phyloP scores from a whole-genome alignment of 352 stramenopile genomes.

The Globisporangium yorkense region DNA sequence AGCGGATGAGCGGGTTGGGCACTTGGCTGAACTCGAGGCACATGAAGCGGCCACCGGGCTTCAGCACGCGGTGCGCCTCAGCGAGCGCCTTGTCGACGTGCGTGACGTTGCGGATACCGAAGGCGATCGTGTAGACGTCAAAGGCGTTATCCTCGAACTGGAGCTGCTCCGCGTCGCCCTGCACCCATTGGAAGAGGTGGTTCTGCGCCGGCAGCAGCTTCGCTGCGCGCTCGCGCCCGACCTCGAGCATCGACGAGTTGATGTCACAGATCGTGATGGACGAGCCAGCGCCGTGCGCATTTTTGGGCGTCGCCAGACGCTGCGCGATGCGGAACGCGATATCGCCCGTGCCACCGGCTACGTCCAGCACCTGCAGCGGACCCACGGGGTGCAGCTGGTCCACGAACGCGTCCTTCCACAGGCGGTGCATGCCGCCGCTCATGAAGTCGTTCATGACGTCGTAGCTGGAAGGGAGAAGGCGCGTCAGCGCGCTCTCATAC shows the following conservation, averaged over 20 bases:
- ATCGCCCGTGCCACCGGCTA: conserved; percentile 98
- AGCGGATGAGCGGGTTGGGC: conserved; percentile 86
- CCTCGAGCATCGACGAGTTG: conserved; percentile 98
- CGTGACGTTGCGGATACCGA: conserved; percentile 98
- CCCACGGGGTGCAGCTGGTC: conserved; percentile 74
- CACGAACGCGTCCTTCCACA: conserved; percentile 98
- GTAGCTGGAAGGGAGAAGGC: conserved; percentile 30
- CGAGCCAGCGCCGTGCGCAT: conserved; percentile 26
- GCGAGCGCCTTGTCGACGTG: conserved; percentile 93
- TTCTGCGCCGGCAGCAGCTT: conserved; percentile 59
- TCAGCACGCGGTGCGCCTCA: conserved; percentile 95
- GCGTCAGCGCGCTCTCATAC: no score
- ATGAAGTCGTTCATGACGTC: conserved; percentile 99
- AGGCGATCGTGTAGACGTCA: conserved; percentile 99
- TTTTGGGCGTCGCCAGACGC: conserved; percentile 26
- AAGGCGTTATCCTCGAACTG: conserved; percentile 94
- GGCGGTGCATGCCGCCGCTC: conserved; percentile 91
- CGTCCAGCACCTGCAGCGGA: conserved; percentile 87
- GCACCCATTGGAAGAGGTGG: conserved; percentile 82
- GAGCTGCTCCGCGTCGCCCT: conserved; percentile 96
- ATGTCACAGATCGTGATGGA: conserved; percentile 98
- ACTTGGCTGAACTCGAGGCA: conserved; percentile 98
- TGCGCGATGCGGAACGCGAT: conserved; percentile 97
- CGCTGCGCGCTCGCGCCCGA: conserved; percentile 88
- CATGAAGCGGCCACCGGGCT: conserved; percentile 95